phyloP scores from a whole-genome alignment of 2,329 filamentous ascomycete species.

The Aspergillus ruber region DNA sequence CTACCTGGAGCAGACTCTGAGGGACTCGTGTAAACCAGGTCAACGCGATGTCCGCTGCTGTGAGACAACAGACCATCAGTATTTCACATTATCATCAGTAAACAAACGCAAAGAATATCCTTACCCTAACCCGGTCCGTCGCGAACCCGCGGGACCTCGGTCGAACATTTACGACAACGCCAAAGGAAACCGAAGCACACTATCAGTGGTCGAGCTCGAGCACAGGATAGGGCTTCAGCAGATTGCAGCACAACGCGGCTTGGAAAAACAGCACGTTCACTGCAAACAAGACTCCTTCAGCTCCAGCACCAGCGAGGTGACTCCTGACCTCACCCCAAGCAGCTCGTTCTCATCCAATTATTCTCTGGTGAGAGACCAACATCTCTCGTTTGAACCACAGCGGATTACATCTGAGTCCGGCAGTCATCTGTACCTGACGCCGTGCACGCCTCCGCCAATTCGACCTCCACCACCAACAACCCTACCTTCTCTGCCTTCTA shows the following conservation, averaged over 20 bases:
- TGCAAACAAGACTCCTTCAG: slow-evolving; percentile 30
- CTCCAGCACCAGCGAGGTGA: slow-evolving; percentile 26
- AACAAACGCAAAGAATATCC: slow-evolving; percentile 14
- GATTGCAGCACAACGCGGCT: slow-evolving; percentile 15
- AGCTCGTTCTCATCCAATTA: slow-evolving; percentile 35
- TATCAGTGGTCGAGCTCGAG: slow-evolving; percentile 26
- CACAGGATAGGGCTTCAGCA: slow-evolving; percentile 24
- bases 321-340: slow-evolving; percentile 33
- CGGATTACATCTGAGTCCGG: slow-evolving; percentile 10
- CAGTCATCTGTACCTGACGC: slow-evolving; percentile 20
- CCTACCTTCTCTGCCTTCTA: slow-evolving; percentile 3
- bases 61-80: slow-evolving; percentile 21
- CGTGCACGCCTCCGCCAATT: slow-evolving; percentile 13
- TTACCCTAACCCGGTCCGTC: slow-evolving; percentile 6
- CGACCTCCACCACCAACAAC: slow-evolving; percentile 8
- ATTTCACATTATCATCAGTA: slow-evolving; percentile 24
- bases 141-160: slow-evolving; percentile 8
- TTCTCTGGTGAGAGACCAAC: slow-evolving; percentile 23
- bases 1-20: slow-evolving; percentile 32
- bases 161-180: not conserved
- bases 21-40: slow-evolving; percentile 14
- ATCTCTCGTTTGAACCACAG: slow-evolving; percentile 18
- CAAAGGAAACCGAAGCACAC: slow-evolving; percentile 20
- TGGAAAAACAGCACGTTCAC: slow-evolving; percentile 16
- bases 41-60: slow-evolving; percentile 28